Evolutionary conservation across 2,329 filamentous ascomycete genomes (phyloP), one percentile per base, ranked within the genome.

Genomic region (Lasiodiplodia sp.): DNA sequence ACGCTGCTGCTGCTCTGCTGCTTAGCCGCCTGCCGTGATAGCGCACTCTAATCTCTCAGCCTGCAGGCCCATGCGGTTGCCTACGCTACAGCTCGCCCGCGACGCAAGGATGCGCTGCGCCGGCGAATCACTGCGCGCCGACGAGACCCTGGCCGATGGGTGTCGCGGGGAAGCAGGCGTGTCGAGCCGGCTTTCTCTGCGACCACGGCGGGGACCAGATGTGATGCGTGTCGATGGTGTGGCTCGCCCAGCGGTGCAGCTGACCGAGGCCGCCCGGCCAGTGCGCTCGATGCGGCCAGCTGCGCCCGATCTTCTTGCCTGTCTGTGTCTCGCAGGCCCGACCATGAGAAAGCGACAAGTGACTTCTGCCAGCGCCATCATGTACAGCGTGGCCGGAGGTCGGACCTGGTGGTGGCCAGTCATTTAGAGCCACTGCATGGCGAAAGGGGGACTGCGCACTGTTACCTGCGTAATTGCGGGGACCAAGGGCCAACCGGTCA

Each of bases 111-210:
- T 64, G 47, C 60, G 44, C 16, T 2, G 3, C 40, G 31, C 60
- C 25, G 37, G 60, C 60, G 44, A 38, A 64, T 64, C 60, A 49
- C 60, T 21, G 44, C 18, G 58, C 58, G 21, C 21, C 21, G 40
- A 28, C 44, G 58, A 12, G 34, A 23, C 58, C 58, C 23, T 49
- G 60, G n/a, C n/a, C 31, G 44, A 16, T 52, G 44, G 28, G n/a
- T 16, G 60, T 52, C 60, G 60, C 60, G 60, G 60, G 60, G 60
- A 64, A 64, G 47, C 47, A 38, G 60, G 60, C 60, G 60, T 38
- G 58, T 51, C 60, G 44, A 64, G 60, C 47, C 60, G 60, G 60
- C 60, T 23, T 64, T 64, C 44, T 64, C 44, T 64, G 60, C 60
- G 60, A 49, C 58, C 44, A 56, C 21, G 31, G 49, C 18, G 49